These are phyloP conservation scores for Pleurotus pulmonarius DNA, from an alignment of 768 basidiomycete species.

Conservation along the genomic window DNA sequence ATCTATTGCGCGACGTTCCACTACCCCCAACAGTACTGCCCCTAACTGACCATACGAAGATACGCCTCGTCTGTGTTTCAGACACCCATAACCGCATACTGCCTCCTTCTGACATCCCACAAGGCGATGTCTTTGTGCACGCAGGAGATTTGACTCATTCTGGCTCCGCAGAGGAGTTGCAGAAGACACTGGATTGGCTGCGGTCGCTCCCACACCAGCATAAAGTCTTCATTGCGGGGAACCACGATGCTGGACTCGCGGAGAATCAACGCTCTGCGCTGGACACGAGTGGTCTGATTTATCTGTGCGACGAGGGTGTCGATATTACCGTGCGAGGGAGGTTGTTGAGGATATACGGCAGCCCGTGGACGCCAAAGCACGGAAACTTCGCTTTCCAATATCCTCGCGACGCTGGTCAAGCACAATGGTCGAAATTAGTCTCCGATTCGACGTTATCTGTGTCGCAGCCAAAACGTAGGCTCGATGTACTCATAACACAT, in stretches of 20 bases:
- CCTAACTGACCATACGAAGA: no score
- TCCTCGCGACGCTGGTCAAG: conserved; percentile 14
- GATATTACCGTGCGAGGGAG: conserved; percentile 25
- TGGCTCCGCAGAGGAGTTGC: conserved; percentile 28
- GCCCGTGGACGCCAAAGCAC: conserved; percentile 33
- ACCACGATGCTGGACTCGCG: conserved; percentile 32
- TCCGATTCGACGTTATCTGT: conserved; percentile 13
- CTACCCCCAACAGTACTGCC: no score
- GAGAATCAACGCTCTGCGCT: conserved; percentile 7
- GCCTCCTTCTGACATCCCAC: no score
- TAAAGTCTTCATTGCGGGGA: conserved; percentile 42
- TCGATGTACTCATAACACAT: conserved; percentile 40
- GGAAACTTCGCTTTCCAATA: conserved; percentile 35
- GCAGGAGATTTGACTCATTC: conserved; percentile 36
- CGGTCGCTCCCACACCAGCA: conserved; percentile 28
- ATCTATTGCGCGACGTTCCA: no score
- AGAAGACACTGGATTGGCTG: conserved; percentile 19
- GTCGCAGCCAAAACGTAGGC: conserved; percentile 22
- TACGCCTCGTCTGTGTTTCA: no score
- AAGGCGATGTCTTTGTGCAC: conserved; percentile 23
- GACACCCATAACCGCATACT: no score
- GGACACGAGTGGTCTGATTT: conserved; percentile 21
- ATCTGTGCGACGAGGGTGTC: conserved; percentile 31
- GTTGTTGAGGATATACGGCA: conserved; percentile 30
- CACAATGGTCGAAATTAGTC: conserved; percentile 4